Evolutionary conservation across 129 eudicot species (phyloP).

Genomic region (Escallonia rubra): DNA sequence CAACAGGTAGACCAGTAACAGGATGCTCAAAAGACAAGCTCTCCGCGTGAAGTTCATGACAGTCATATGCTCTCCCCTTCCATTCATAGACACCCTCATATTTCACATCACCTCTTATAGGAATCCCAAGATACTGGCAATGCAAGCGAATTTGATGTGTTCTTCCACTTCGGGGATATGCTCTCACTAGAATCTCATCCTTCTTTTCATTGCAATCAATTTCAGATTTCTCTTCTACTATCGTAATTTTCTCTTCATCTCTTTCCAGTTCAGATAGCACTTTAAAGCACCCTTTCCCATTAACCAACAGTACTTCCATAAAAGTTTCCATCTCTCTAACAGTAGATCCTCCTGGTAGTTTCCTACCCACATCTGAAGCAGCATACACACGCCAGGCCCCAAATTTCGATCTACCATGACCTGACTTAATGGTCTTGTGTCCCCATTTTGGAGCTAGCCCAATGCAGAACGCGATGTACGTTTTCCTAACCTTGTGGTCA

Average conservation of each 20-base stretch:
- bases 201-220: conserved; percentile 29
- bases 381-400: conserved; percentile 99
- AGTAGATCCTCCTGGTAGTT: conserved; percentile 74
- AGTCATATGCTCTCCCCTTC: conserved; percentile 52
- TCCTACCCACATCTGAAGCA: conserved; percentile 61
- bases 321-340: conserved; percentile 81
- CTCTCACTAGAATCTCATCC: conserved; percentile 79
- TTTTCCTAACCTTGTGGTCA: conserved; percentile 74
- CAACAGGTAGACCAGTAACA: conserved; percentile 55
- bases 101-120: conserved; percentile 87
- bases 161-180: conserved; percentile 88
- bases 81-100: conserved; percentile 86
- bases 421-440: conserved; percentile 52
- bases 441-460: conserved; percentile 74
- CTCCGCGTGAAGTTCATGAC: conserved; percentile 91
- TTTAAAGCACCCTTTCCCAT: conserved; percentile 26
- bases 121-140: conserved; percentile 92
- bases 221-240: conserved; percentile 60
- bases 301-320: conserved; percentile 61
- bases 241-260: conserved; percentile 16
- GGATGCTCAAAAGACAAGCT: conserved; percentile 88
- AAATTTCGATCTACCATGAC: conserved; percentile 89
- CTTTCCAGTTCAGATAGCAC: conserved; percentile 20
- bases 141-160: conserved; percentile 97
- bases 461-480: conserved; percentile 65